Conservation (phyloP, 202 grass and related monocot species). For the Setaria italica region DNA sequence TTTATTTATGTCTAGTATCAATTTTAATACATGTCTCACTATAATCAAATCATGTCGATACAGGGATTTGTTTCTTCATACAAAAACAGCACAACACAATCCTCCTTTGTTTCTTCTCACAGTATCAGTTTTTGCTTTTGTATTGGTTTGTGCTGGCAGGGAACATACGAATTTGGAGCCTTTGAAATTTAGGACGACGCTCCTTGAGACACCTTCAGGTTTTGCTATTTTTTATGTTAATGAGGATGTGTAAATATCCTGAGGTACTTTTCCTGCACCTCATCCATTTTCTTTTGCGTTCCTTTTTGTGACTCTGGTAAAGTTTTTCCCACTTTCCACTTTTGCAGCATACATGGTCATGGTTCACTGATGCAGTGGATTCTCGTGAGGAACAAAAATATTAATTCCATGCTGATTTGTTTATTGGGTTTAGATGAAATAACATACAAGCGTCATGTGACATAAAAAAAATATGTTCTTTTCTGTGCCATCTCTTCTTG, state of each 20-base stretch:
- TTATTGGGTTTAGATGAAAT: background rate
- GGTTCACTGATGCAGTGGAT: background rate
- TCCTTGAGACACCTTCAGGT: slow-evolving; percentile 7
- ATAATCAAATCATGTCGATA: background rate
- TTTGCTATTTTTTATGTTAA: background rate
- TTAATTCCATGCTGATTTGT: background rate
- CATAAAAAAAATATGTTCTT: background rate
- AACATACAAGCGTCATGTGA: background rate
- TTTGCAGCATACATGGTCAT: background rate
- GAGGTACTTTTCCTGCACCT: background rate
- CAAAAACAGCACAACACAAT: background rate
- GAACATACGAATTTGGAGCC: background rate
- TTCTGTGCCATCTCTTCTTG: background rate
- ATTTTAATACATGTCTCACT: background rate
- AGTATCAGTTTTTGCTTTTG: background rate
- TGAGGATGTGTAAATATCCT: background rate
- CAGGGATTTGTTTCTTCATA: background rate
- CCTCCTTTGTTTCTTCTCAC: background rate
- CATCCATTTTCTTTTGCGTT: background rate
- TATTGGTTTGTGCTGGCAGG: background rate
- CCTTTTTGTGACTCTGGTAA: background rate
- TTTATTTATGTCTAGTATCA: background rate
- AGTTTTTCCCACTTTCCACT: background rate
- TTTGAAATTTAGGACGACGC: background rate
- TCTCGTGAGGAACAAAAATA: background rate